These are phyloP conservation scores for Trypanosoma grayi DNA, from an alignment of 208 protist species.

Conservation along the genomic window DNA sequence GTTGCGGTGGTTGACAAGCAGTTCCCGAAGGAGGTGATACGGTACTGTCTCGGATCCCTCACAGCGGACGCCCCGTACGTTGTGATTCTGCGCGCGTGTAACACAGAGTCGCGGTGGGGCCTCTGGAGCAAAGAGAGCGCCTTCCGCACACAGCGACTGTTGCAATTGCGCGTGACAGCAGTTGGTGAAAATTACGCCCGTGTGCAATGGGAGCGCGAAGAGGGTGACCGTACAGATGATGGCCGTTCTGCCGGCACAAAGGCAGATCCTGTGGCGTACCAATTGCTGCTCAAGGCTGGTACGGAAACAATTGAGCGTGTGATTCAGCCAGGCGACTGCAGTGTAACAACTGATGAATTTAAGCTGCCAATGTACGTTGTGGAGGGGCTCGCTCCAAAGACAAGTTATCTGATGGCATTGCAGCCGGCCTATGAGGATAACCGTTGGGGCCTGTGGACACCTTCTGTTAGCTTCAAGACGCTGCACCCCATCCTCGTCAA, in stretches of 20 bases:
- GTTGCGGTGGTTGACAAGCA: constrained; percentile 86
- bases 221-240: constrained; percentile 26
- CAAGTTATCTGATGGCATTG: constrained; percentile 80
- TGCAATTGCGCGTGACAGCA: constrained; percentile 41
- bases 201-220: constrained; percentile 65
- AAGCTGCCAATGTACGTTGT: constrained; percentile 44
- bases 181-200: constrained; percentile 81
- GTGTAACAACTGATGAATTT: constrained; percentile 24
- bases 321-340: constrained; percentile 21
- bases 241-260: constrained; percentile 3
- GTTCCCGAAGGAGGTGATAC: constrained; percentile 62
- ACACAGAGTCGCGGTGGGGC: constrained; percentile 75
- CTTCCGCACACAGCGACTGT: constrained; percentile 64
- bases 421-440: constrained; percentile 80
- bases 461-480: constrained; percentile 61
- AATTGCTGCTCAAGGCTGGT: constrained; percentile 29
- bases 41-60: constrained; percentile 57
- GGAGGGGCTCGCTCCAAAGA: constrained; percentile 53
- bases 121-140: constrained; percentile 79
- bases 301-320: constrained; percentile 26
- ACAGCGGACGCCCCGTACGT: constrained; percentile 72
- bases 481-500: constrained; percentile 45
- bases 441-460: constrained; percentile 83
- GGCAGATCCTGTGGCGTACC: constrained; percentile 27
- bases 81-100: constrained; percentile 75